Conservation (phyloP, 2,329 filamentous ascomycete genomes). For the Penicillium hordei region DNA sequence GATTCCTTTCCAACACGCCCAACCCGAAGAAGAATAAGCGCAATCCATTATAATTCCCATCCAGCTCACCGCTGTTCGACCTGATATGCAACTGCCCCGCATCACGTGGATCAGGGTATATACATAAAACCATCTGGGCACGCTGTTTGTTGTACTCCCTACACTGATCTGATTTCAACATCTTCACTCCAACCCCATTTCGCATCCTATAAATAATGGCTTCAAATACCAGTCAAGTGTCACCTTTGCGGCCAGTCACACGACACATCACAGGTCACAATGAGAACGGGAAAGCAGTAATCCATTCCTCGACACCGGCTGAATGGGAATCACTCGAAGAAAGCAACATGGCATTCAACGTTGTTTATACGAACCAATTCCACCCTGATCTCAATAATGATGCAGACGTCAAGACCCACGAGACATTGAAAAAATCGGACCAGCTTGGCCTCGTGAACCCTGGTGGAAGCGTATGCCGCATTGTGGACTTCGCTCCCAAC, state of each 20-base stretch:
- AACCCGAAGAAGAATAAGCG: not conserved
- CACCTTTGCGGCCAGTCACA: constrained; percentile 29
- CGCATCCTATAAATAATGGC: constrained; percentile 11
- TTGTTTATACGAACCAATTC: constrained; percentile 43
- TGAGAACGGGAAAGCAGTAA: constrained; percentile 35
- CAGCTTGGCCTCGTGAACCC: constrained; percentile 40
- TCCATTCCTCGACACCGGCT: constrained; percentile 34
- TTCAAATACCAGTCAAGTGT: constrained; percentile 26
- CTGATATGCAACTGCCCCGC: not conserved
- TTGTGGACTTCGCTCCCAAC: constrained; percentile 52
- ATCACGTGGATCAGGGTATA: not conserved
- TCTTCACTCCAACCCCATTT: not conserved
- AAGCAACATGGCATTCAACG: constrained; percentile 39
- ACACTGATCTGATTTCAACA: not conserved
- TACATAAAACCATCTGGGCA: not conserved
- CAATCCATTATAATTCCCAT: not conserved
- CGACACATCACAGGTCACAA: constrained; percentile 43
- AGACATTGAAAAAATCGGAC: constrained; percentile 25
- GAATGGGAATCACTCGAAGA: constrained; percentile 32
- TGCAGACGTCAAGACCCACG: constrained; percentile 36
- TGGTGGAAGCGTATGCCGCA: constrained; percentile 46
- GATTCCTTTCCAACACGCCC: not conserved
- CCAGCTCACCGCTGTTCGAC: not conserved
- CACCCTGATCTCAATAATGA: constrained; percentile 38
- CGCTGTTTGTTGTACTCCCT: no score